phyloP scores from a whole-genome alignment of 2,329 filamentous ascomycete genomes.

The Fusarium cyanostomum region DNA sequence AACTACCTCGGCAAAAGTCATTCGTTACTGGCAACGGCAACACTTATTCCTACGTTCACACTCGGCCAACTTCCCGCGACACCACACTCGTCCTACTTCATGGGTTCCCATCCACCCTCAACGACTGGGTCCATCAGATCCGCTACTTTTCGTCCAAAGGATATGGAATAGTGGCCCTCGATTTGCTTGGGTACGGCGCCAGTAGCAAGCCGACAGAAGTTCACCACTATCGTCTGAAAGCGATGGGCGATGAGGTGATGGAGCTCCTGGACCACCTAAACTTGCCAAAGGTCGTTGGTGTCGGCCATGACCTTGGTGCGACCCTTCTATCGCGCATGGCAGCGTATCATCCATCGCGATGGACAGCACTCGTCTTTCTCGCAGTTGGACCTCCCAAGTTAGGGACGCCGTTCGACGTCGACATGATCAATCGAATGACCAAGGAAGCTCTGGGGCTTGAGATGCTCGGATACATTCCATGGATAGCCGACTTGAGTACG shows the following conservation, averaged over 20 bases:
- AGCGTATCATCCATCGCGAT: conserved; percentile 39
- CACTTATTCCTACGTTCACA: conserved; percentile 46
- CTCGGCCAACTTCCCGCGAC: conserved; percentile 22
- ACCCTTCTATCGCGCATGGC: conserved; percentile 45
- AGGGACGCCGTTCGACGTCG: conserved; percentile 44
- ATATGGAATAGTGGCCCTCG: conserved; percentile 55
- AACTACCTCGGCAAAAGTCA: neutral
- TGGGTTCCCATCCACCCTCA: conserved; percentile 57
- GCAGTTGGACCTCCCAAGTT: conserved; percentile 45
- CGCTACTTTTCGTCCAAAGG: conserved; percentile 46
- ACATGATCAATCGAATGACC: conserved; percentile 47
- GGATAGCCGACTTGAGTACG: conserved; percentile 31
- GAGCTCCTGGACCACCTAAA: conserved; percentile 46
- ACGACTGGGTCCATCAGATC: conserved; percentile 56
- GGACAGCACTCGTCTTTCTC: conserved; percentile 41
- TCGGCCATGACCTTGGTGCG: conserved; percentile 51
- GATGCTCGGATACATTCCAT: conserved; percentile 47
- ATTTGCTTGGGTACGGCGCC: conserved; percentile 53
- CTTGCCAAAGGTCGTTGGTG: conserved; percentile 54
- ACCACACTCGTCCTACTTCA: conserved; percentile 58
- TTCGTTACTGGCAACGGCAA: conserved; percentile 34
- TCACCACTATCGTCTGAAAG: conserved; percentile 44
- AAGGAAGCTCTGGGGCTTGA: conserved; percentile 42
- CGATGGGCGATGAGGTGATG: conserved; percentile 46
- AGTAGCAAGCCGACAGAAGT: conserved; percentile 46